These are phyloP conservation scores for Meripilus lineatus DNA, from an alignment of 1,284 basidiomycete species.

Conservation along the genomic window DNA sequence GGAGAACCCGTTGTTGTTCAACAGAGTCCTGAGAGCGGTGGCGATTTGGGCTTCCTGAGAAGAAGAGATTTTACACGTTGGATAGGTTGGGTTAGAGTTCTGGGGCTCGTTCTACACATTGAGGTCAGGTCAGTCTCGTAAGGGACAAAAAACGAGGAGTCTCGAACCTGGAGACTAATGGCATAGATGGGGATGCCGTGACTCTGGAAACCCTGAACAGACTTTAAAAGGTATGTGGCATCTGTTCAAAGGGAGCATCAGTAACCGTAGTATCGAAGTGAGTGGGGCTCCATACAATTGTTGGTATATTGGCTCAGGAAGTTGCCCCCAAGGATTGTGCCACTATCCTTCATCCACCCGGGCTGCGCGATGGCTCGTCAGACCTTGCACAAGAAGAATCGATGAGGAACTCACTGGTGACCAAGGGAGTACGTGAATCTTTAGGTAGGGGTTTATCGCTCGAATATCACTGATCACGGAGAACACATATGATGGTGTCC, in stretches of 20 bases:
- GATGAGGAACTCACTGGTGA: constrained; percentile 36
- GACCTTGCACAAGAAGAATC: neutral
- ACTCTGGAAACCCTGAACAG: constrained; percentile 39
- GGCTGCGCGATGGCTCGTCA: constrained; percentile 28
- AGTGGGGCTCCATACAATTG: constrained; percentile 27
- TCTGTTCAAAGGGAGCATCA: constrained; percentile 24
- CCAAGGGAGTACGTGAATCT: constrained; percentile 45
- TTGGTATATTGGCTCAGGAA: constrained; percentile 32
- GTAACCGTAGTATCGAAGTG: neutral
- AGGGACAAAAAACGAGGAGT: neutral
- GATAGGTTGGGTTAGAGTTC: constrained; percentile 41
- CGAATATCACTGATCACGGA: constrained; percentile 41
- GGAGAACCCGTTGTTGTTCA: constrained; percentile 41
- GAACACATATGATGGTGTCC: constrained; percentile 42
- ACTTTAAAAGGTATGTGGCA: constrained; percentile 43
- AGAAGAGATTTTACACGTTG: constrained; percentile 36
- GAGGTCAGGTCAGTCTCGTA: constrained; percentile 29
- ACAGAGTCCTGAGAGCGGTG: constrained; percentile 34
- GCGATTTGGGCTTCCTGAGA: constrained; percentile 39
- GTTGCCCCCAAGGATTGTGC: constrained; percentile 40
- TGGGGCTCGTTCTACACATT: constrained; percentile 45
- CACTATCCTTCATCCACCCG: constrained; percentile 47
- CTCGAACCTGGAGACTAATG: constrained; percentile 40
- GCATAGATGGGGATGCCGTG: constrained; percentile 40
- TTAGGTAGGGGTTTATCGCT: constrained; percentile 36